Evolutionary conservation across 805 yeast species (phyloP).

Genomic region (Myxozyma udenii): DNA sequence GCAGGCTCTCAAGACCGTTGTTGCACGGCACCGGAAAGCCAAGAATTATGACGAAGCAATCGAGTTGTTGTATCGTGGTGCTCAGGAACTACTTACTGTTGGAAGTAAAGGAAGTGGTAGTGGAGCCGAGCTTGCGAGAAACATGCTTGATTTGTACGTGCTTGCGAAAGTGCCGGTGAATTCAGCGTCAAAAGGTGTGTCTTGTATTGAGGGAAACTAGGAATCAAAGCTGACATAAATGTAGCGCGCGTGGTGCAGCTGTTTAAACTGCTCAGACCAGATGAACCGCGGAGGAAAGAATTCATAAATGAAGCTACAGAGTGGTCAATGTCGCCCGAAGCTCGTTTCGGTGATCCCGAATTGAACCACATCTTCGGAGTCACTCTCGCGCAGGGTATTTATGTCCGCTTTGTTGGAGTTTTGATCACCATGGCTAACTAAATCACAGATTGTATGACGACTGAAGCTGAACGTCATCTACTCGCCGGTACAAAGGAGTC

Average conservation of each 20-base stretch:
- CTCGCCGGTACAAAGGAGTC: constrained; percentile 60
- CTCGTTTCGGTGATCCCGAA: constrained; percentile 68
- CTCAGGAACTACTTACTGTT: constrained; percentile 63
- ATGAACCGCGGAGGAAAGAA: constrained; percentile 62
- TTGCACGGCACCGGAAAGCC: constrained; percentile 73
- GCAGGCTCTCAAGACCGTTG: constrained; percentile 86
- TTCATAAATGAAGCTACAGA: constrained; percentile 59
- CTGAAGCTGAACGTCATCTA: constrained; percentile 71
- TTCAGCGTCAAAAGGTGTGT: constrained; percentile 45
- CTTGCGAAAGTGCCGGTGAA: constrained; percentile 47
- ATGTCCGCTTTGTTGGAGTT: neutral
- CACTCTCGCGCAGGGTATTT: constrained; percentile 46
- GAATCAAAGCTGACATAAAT: neutral
- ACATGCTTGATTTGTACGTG: constrained; percentile 67
- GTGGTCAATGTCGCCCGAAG: constrained; percentile 59
- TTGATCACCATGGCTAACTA: constrained; percentile 15
- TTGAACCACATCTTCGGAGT: constrained; percentile 72
- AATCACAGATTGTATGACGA: constrained; percentile 36
- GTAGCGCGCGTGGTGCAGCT: constrained; percentile 45
- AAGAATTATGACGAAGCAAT: constrained; percentile 68
- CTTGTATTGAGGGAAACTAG: constrained; percentile 38
- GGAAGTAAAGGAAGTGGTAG: constrained; percentile 79
- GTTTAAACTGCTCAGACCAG: constrained; percentile 44
- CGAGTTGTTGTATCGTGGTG: constrained; percentile 68
- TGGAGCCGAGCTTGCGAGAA: constrained; percentile 70